Conservation (phyloP, 2,329 filamentous ascomycete genomes). For the Clonostachys sp. region DNA sequence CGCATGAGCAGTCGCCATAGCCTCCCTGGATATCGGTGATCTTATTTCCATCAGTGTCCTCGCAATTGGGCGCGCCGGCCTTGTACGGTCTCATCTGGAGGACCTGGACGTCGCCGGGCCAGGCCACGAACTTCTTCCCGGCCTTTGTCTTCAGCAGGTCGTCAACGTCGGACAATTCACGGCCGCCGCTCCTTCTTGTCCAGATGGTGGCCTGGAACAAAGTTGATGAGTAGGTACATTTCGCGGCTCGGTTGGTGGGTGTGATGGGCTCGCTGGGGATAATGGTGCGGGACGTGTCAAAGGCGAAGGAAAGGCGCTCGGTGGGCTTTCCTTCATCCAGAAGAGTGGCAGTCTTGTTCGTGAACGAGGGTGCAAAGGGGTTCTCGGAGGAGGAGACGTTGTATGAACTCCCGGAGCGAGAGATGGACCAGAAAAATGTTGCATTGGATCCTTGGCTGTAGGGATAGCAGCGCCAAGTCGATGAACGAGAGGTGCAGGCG, state of each 20-base stretch:
- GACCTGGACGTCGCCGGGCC: constrained; percentile 56
- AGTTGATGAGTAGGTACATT: constrained; percentile 55
- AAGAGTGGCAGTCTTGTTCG: constrained; percentile 42
- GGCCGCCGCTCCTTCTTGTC: constrained; percentile 31
- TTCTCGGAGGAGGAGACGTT: constrained; percentile 36
- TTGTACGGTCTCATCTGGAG: constrained; percentile 37
- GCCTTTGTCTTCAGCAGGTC: background rate
- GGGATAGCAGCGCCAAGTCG: constrained; percentile 60
- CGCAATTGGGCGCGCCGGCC: constrained; percentile 47
- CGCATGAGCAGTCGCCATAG: constrained; percentile 27
- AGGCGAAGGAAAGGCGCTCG: constrained; percentile 55
- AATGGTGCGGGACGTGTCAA: constrained; percentile 46
- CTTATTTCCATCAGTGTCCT: constrained; percentile 25
- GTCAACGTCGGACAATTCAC: background rate
- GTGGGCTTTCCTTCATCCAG: constrained; percentile 37
- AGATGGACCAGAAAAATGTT: constrained; percentile 60
- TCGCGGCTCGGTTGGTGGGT: constrained; percentile 33
- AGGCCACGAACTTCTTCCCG: constrained; percentile 28
- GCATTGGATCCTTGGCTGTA: constrained; percentile 36
- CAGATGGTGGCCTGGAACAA: constrained; percentile 54
- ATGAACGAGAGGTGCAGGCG: constrained; percentile 51
- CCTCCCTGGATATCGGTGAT: constrained; percentile 30
- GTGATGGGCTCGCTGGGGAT: constrained; percentile 39
- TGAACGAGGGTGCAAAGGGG: constrained; percentile 52
- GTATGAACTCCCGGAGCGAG: constrained; percentile 26